Base-by-base conservation (phyloP, 2,329 filamentous ascomycete genomes). In the Pseudogymnoascus verrucosus region DNA sequence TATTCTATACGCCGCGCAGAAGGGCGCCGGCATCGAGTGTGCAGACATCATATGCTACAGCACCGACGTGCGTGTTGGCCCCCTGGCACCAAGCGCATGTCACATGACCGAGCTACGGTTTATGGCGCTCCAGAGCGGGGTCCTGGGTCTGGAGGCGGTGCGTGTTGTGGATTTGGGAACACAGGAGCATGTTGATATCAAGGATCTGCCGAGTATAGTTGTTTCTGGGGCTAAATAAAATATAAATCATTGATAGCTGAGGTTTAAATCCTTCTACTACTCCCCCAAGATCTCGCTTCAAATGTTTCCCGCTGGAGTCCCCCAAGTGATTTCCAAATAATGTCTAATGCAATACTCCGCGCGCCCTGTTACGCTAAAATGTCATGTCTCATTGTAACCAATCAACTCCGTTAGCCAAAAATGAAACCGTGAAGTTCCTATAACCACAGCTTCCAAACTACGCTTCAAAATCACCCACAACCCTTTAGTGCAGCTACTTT, bases 131-230 rank as follows among this genome's bases (percentile, higher is more conserved):
- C 78, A 78, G 61, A 65, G 57, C 42, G 90, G 90, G 0, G 81
- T 90, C 34, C 80, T 90, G 31, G 81, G 82, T n/a, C 74, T 93
- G 2, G 90, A 93, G 69, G 86, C 87, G 2, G 79, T 93, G 19
- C 79, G 89, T 60, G 84, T 93, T 1, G 80, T 93, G 3, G 90
- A 95, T 73, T 73, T 93, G 65, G 84, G 79, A 21, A 89, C 84
- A 36, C 87, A 90, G 70, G 89, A 93, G 76, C 88, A 89, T 71
- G 87, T 90, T 3, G 89, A 93, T 74, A 86, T 93, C 63, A 82
- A 84, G 65, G 88, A 93, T 66, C 73, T 95, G 67, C 90, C 90
- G 0, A 85, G 83, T 51, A 84, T 91, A 69, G 76, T 91, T 62
- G 80, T 88, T 26, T 39, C 59, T 61, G 23, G 59, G 28, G 51